Evolutionary conservation across 2,329 filamentous ascomycete genomes (phyloP), one percentile per base, ranked within the genome.

Genomic region (Sclerotinia glacialis): DNA sequence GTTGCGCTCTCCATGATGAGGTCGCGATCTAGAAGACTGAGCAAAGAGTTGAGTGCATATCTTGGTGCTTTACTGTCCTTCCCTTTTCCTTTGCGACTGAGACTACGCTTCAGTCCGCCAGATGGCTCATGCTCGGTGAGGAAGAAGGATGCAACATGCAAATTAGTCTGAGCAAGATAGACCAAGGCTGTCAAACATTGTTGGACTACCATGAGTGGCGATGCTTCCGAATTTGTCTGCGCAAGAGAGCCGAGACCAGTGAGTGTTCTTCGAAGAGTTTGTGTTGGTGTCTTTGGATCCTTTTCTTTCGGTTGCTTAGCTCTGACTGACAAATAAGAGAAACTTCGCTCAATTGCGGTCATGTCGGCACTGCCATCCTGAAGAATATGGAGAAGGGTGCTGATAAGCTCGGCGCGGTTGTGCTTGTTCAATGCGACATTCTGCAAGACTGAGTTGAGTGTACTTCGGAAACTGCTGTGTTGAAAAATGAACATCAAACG

Each of bases 401-500:
- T 96, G 74, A 99, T 89, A 44, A 99, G 92, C 77, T 99, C 95
- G 3, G 93, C 88, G 46, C 95, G 88, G 75, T 95, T 99, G 75
- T 97, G 93, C n/a, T 92, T 89, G 76, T 99, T 99, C 78, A 97
- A 91, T 75, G 93, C 98, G 34, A 98, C 89, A 71, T 97, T 92
- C 69, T 92, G 87, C 62, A 99, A 88, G 64, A 99, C 91, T 65
- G 89, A 89, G 76, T 95, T 94, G 64, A 99, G 83, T 68, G 92
- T 91, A 69, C 85, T 87, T 71, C 93, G 91, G 59, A 95, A 89
- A 69, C 91, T 95, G 28, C 91, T 92, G 70, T 94, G 91, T 71
- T 97, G 92, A 58, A 92, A 90, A 73, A 98, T 93, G 77, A 99
- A 99, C 94, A 99, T 97, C 12, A 99, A 85, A n/a, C 96, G 91